Percentiles rank a stretch among this genome's conserved stretches.
Conservation (phyloP, 2,329 filamentous ascomycete genomes). For the Penicillium sp. region DNA sequence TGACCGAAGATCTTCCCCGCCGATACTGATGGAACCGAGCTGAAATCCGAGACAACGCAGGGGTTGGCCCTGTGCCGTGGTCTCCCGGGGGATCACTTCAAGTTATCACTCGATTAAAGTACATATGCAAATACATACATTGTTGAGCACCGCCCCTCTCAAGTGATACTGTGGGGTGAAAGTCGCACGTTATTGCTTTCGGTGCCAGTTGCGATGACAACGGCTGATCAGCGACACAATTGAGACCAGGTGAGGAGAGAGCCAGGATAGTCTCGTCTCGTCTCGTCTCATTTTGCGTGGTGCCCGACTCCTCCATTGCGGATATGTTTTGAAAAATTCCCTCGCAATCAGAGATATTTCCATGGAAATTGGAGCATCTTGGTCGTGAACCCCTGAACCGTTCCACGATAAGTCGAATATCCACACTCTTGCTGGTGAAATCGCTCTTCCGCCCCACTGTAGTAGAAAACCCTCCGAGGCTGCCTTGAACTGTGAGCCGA, state of each 20-base stretch:
- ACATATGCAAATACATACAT: too few species aligned
- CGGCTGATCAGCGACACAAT: not conserved
- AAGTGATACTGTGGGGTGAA: too few species aligned
- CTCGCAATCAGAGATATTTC: not conserved
- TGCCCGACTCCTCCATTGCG: too few species aligned
- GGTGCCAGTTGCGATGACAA: not conserved
- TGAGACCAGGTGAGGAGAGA: not conserved
- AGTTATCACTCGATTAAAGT: not conserved
- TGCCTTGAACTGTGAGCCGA: not conserved
- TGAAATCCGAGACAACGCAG: constrained; percentile 5
- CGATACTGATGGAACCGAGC: not conserved
- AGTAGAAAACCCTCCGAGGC: not conserved
- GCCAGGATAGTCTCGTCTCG: not conserved
- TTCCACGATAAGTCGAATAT: not conserved
- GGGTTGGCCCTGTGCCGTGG: not conserved
- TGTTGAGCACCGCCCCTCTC: too few species aligned
- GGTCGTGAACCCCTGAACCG: constrained; percentile 5
- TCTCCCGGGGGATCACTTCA: constrained; percentile 1
- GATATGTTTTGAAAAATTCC: not conserved
- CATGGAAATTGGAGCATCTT: not conserved
- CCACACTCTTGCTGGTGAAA: not conserved
- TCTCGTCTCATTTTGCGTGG: too few species aligned
- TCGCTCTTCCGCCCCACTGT: not conserved
- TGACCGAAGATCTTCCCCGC: not conserved
- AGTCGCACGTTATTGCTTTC: not conserved